These are phyloP conservation scores for Pythium biforme DNA, from an alignment of 352 stramenopile genomes.

Conservation along the genomic window DNA sequence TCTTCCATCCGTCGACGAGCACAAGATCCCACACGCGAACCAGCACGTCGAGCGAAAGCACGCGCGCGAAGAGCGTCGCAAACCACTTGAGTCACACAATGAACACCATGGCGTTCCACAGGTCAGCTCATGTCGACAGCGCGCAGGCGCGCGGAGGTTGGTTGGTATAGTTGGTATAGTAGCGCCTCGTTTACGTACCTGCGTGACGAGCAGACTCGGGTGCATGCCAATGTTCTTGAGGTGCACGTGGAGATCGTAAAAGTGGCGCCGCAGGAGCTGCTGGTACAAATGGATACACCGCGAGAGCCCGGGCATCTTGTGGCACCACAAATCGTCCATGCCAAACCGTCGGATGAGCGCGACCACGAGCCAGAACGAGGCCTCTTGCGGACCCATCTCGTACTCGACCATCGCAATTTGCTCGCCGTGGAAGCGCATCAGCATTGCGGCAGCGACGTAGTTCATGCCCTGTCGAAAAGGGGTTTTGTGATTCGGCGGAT, in stretches of 20 bases:
- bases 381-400: conserved; percentile 38
- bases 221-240: conserved; percentile 81
- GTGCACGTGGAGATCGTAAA: conserved; percentile 63
- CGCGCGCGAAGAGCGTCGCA: conserved; percentile 77
- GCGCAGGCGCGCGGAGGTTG: no score
- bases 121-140: no score
- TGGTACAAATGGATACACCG: conserved; percentile 77
- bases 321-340: conserved; percentile 68
- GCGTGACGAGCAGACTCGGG: conserved; percentile 69
- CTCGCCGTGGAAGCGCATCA: conserved; percentile 48
- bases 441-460: conserved; percentile 65
- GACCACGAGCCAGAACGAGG: conserved; percentile 57
- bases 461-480: conserved; percentile 66
- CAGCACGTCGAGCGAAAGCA: conserved; percentile 46
- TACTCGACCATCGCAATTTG: neutral
- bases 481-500: neutral
- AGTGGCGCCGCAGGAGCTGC: conserved; percentile 63
- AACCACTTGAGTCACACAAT: no score
- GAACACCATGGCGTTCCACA: no score
- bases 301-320: conserved; percentile 77
- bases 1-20: conserved; percentile 77
- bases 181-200: conserved; percentile 34
- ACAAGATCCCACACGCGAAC: conserved; percentile 70
- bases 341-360: conserved; percentile 52
- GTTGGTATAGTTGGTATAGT: no score